Conservation (phyloP, 768 basidiomycete species). For the Lactifluus pinguis region DNA sequence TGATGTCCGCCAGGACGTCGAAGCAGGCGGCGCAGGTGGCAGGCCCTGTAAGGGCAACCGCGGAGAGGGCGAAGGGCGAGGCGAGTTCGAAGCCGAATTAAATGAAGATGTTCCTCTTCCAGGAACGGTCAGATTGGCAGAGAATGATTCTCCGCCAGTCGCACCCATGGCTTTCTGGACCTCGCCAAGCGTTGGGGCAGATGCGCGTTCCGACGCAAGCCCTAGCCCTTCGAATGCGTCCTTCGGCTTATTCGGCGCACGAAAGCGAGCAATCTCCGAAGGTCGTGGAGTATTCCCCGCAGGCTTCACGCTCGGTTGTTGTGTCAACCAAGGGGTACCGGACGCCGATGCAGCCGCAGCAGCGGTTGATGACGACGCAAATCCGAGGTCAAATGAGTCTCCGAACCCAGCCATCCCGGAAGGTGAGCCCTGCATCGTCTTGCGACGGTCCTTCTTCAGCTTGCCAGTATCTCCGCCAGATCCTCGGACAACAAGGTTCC, state of each 20-base stretch:
- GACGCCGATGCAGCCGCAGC: constrained; percentile 2
- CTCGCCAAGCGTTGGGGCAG: constrained; percentile 64
- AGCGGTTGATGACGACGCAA: constrained; percentile 6
- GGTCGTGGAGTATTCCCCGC: not conserved
- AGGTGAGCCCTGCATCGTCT: constrained; percentile 6
- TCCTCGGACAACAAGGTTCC: constrained; percentile 1
- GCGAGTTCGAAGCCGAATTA: constrained; percentile 5
- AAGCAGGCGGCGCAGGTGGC: constrained; percentile 12
- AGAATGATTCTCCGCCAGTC: not conserved
- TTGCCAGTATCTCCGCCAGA: constrained; percentile 2
- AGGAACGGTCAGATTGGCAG: constrained; percentile 12
- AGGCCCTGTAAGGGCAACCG: constrained; percentile 7
- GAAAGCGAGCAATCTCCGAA: constrained; percentile 5
- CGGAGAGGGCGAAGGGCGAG: constrained; percentile 15
- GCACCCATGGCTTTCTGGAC: constrained; percentile 50
- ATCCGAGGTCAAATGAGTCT: constrained; percentile 41
- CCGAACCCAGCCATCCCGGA: constrained; percentile 39
- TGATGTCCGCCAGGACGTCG: constrained; percentile 13
- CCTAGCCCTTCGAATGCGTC: constrained; percentile 80
- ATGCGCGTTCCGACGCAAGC: constrained; percentile 35
- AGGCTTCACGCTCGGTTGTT: constrained; percentile 1
- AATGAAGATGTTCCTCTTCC: constrained; percentile 5
- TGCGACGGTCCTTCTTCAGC: constrained; percentile 18
- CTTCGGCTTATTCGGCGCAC: constrained; percentile 28
- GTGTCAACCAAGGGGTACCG: not conserved